Evolutionary conservation across 2,329 filamentous ascomycete genomes (phyloP), one percentile per base, ranked within the genome.

Genomic region (Sordariomycetes sp.): DNA sequence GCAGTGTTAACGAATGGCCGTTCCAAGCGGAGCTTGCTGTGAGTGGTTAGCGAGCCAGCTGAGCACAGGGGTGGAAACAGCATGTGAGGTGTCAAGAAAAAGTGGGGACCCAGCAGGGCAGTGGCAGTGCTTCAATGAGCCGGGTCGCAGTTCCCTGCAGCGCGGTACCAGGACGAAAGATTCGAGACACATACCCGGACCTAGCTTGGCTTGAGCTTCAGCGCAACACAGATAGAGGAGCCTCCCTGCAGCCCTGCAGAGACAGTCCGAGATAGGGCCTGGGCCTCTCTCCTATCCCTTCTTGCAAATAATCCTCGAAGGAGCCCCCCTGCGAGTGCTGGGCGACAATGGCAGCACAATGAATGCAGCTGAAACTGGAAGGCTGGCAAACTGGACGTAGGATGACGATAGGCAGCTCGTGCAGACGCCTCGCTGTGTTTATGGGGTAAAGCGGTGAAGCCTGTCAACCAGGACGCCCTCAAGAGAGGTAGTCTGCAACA

Each of bases 91-190:
- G 24, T 24, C 25, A 34, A 25, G 24, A 22, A 32, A 48, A 24
- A 20, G 55, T 50, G 40, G 55, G 40, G 55, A 18, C 8, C 34
- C 3, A 57, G 32, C 55, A 57, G 46, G 55, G 55, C 55, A 57
- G 54, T 55, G 54, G 35, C 53, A 40, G 54, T 55, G 54, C 54
- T 48, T 28, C n/a, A 14, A 20, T 24, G 46, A 12, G n/a, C 46
- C 20, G 46, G 28, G 46, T 50, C 46, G 22, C 46, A 51, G 34
- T 35, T 28, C 50, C 43, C 43, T 57, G 55, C 55, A 57, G 43
- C 25, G 34, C 55, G 25, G 37, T 50, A 51, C 55, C 55, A 12
- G 55, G 43, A 35, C 55, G 22, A 57, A 37, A 43, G 28, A 50
- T 14, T 57, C 18, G 14, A 18, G 43, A 51, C 28, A 32, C 28